Base-by-base conservation (phyloP, 2,329 filamentous ascomycete species). In the Penicillium frequentans region DNA sequence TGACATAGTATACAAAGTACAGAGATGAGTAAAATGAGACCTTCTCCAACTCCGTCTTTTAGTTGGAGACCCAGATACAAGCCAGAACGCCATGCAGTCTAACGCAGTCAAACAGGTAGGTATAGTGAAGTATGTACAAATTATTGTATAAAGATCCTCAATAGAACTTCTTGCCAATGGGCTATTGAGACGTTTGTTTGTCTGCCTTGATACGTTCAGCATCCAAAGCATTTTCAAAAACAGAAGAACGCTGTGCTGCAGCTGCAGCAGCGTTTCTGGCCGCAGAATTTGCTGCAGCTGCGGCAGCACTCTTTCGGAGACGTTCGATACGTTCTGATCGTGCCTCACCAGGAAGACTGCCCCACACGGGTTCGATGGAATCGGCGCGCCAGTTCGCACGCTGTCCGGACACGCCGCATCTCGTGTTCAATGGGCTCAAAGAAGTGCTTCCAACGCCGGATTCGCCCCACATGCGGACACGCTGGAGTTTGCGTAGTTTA, bases 401-500 rank as follows among this genome's bases (percentile, higher is more conserved):
- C 45, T 67, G 66, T 19, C 61, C 55, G 3, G 66, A 51, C 2
- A 66, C 56, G 37, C 68, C 60, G 37, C 56, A 61, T 47, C 70
- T 66, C 21, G 64, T 62, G 26, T 68, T 63, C 27, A 71, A 61
- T 9, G 67, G 69, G 24, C 64, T 66, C 47, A 71, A 65, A 33
- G 65, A 68, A 11, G 58, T 52, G 44, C 67, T 64, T 19, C 75
- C 73, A 55, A 68, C 70, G 50, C 80, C 81, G 1, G 77, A 75
- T 68, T 85, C 83, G 44, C 85, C 86, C 82, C 85, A 93, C 91
- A 97, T 96, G 70, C 89, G 90, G 61, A 97, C 87, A 59, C 91
- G 85, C 79, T 96, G 91, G 26, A 96, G 90, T 71, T 89, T 90
- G 63, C 90, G 86, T 61, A 99, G 83, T 75, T 91, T 96, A 52